These are phyloP conservation scores for Myriosclerotinia duriaeana DNA, from an alignment of 2,329 filamentous ascomycete species.

Conservation along the genomic window DNA sequence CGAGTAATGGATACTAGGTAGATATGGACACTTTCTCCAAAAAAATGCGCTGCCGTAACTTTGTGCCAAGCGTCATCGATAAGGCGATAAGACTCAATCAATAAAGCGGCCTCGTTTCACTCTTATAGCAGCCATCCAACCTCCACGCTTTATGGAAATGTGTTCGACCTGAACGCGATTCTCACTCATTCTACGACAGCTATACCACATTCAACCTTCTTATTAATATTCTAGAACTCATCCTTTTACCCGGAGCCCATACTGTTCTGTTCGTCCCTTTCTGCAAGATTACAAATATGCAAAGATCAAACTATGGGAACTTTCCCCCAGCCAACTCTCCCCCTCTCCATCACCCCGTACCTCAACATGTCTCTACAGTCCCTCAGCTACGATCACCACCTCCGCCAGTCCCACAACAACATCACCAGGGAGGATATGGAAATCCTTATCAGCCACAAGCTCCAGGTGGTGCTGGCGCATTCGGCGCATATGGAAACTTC, in stretches of 20 bases:
- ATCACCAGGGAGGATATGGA: constrained; percentile 63
- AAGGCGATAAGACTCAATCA: constrained; percentile 16
- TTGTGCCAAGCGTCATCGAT: constrained; percentile 20
- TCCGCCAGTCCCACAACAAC: constrained; percentile 69
- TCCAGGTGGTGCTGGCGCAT: constrained; percentile 50
- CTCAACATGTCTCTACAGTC: constrained; percentile 97
- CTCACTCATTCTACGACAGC: constrained; percentile 5
- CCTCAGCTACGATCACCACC: constrained; percentile 94
- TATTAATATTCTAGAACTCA: not conserved
- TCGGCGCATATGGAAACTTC: constrained; percentile 82
- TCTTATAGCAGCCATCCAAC: constrained; percentile 21
- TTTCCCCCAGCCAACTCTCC: constrained; percentile 70
- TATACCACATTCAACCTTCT: constrained; percentile 6
- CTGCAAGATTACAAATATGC: constrained; percentile 57
- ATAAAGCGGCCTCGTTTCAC: constrained; percentile 17
- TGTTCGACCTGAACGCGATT: constrained; percentile 25
- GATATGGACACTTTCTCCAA: constrained; percentile 17
- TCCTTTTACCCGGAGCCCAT: not conserved
- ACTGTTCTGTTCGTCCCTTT: not conserved
- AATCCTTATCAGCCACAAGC: constrained; percentile 71
- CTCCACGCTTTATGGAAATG: constrained; percentile 23
- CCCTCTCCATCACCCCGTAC: constrained; percentile 93
- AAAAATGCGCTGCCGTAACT: not conserved
- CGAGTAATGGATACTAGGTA: no score
- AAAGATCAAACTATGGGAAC: constrained; percentile 79